Percentiles rank a stretch among this genome's conserved stretches.
Evolutionary conservation across 768 basidiomycete genomes (phyloP).

Genomic region (Calocybe cyanea): DNA sequence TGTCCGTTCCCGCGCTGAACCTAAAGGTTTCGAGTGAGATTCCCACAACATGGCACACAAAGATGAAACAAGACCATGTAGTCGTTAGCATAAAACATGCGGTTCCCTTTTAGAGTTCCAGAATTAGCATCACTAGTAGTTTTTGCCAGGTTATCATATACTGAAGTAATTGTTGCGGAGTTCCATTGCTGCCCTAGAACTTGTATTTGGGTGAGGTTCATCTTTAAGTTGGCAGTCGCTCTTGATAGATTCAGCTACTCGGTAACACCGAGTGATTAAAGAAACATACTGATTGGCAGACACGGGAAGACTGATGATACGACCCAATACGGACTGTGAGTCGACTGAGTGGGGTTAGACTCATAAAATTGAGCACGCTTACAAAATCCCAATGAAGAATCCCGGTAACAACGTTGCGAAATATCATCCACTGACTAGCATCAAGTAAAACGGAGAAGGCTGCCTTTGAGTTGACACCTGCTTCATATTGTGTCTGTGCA

Average conservation of each 20-base stretch:
- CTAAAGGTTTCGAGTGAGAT: slow-evolving; percentile 2
- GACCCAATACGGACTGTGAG: slow-evolving; percentile 53
- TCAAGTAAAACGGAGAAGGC: slow-evolving; percentile 57
- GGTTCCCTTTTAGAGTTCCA: slow-evolving; percentile 18
- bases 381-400: slow-evolving; percentile 74
- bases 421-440: slow-evolving; percentile 70
- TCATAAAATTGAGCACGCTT: slow-evolving; percentile 21
- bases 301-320: slow-evolving; percentile 67
- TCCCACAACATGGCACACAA: neutral
- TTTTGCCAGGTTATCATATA: slow-evolving; percentile 14
- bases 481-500: slow-evolving; percentile 54
- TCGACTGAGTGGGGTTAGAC: slow-evolving; percentile 2
- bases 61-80: slow-evolving; percentile 14
- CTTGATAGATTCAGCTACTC: slow-evolving; percentile 17
- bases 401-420: slow-evolving; percentile 49
- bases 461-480: slow-evolving; percentile 32
- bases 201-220: slow-evolving; percentile 37
- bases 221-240: slow-evolving; percentile 37
- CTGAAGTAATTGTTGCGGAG: slow-evolving; percentile 23
- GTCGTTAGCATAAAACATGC: slow-evolving; percentile 24
- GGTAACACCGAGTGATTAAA: too few species aligned
- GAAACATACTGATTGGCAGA: slow-evolving; percentile 7
- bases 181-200: slow-evolving; percentile 37
- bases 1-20: slow-evolving; percentile 34
- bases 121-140: slow-evolving; percentile 24